Evolutionary conservation across 164 flowering plant genomes (phyloP), one percentile per base, ranked within the genome.

Genomic region (Kingdonia uniflora): DNA sequence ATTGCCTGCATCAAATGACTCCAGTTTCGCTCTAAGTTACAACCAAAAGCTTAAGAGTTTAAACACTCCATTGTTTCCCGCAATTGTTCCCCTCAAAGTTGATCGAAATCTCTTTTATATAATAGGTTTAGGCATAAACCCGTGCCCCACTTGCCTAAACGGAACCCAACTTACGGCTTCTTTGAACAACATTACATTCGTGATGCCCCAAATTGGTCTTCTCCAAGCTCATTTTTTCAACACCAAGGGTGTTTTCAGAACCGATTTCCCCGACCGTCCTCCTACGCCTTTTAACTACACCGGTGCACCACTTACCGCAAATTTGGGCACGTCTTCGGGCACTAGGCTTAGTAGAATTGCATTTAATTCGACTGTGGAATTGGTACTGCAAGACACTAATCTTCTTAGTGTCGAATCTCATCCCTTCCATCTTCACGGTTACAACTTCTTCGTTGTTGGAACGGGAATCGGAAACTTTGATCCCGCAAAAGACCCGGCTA

Each of bases 391-490:
- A 49, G 80, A 73, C 38, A 75, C 83, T 11, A 78, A 71, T 55
- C 65, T 78, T 14, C 60, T 78, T 11, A 56, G 62, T 10, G 80
- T 76, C 19, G 83, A 76, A 65, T 73, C 80, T 1, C 83, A 78
- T 41, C 83, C 83, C 0, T 73, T 76, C 39, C 83, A 78, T 67
- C 79, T 76, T 23, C 83, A 76, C 55, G 83, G 80, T 2, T 74
- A 69, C 57, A 76, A 78, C 25, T 78, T 76, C 66, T 78, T 78
- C 19, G 72, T 76, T 1, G 72, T 78, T 23, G 83, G 83, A 52
- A 74, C 63, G 0, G 83, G 80, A 21, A 19, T 66, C 12, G 80
- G 83, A 22, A 78, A 76, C 38, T 76, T 71, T 19, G 64, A 78
- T 58, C 69, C 77, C 1, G 24, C 52, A 1, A 76, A 68, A n/a